These are phyloP conservation scores for Phytophthora tentaculata DNA, from an alignment of 352 stramenopile species.

Conservation along the genomic window DNA sequence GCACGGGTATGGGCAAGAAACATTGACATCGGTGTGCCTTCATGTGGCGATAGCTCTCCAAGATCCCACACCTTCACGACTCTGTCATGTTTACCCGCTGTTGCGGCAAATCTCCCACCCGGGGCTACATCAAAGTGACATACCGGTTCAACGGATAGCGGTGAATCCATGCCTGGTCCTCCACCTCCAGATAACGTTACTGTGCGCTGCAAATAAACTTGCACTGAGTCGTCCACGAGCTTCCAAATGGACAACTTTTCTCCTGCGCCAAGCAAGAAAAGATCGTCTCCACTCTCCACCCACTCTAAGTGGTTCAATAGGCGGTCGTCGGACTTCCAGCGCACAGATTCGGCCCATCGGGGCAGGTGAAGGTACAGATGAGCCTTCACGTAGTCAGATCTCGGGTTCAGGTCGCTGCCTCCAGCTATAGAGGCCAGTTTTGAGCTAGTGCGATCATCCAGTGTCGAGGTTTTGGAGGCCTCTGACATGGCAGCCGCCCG, in stretches of 20 bases:
- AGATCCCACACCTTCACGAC: conserved; percentile 80
- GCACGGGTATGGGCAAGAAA: conserved; percentile 73
- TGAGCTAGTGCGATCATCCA: conserved; percentile 1
- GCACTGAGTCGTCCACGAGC: conserved; percentile 77
- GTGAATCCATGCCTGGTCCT: conserved; percentile 8
- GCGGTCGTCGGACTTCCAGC: conserved; percentile 73
- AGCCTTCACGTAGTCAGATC: conserved; percentile 60
- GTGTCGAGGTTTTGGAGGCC: conserved; percentile 11
- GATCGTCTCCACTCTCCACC: conserved; percentile 72
- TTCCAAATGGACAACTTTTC: conserved; percentile 86
- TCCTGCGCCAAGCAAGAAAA: conserved; percentile 73
- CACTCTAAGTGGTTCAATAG: conserved; percentile 73
- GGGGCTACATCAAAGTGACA: conserved; percentile 71
- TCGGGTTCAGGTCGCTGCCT: conserved; percentile 15
- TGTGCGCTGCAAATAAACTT: conserved; percentile 80
- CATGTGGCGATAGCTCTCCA: conserved; percentile 51
- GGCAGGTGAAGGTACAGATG: conserved; percentile 77
- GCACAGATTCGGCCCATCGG: conserved; percentile 70
- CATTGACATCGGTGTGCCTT: conserved; percentile 58
- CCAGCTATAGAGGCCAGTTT: neutral
- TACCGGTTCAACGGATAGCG: conserved; percentile 30
- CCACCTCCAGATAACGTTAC: conserved; percentile 45
- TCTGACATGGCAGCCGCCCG: conserved; percentile 21
- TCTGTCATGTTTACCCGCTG: conserved; percentile 59
- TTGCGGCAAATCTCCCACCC: conserved; percentile 68